Evolutionary conservation across 441 rosid genomes (phyloP).

Genomic region (Jatropha podagrica): DNA sequence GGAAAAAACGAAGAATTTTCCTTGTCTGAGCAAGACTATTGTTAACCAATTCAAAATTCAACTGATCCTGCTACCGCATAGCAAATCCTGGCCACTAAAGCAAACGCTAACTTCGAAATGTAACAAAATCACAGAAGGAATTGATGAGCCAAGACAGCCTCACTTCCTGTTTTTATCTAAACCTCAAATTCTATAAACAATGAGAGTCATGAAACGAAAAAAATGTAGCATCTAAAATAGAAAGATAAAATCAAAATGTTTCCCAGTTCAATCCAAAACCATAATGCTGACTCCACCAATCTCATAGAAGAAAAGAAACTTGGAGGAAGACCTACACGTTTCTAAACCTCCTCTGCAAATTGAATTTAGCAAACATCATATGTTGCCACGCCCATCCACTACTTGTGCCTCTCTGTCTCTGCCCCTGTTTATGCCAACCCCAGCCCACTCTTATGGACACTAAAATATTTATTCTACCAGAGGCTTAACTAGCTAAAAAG

Average conservation of each 20-base stretch:
- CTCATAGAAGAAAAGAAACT: not conserved
- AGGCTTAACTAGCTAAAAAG: not conserved
- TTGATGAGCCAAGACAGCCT: not conserved
- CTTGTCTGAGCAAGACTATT: not conserved
- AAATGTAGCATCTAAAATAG: not conserved
- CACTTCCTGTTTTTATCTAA: not conserved
- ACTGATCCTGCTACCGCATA: not conserved
- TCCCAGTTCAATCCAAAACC: not conserved
- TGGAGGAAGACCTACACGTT: not conserved
- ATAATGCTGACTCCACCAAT: not conserved
- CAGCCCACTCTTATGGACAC: not conserved
- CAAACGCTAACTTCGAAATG: not conserved
- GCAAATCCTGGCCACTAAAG: not conserved
- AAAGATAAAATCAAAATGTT: not conserved
- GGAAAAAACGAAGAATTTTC: not conserved
- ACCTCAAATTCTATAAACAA: not conserved
- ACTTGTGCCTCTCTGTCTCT: too few species aligned
- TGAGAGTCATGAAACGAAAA: not conserved
- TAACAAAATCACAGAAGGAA: not conserved
- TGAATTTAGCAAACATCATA: not conserved
- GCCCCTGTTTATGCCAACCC: not conserved
- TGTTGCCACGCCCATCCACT: not conserved
- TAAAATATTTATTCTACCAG: not conserved
- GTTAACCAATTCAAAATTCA: not conserved
- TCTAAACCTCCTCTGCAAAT: not conserved